phyloP scores from a whole-genome alignment of 2,329 filamentous ascomycete species.

The Xylariaceae sp. region DNA sequence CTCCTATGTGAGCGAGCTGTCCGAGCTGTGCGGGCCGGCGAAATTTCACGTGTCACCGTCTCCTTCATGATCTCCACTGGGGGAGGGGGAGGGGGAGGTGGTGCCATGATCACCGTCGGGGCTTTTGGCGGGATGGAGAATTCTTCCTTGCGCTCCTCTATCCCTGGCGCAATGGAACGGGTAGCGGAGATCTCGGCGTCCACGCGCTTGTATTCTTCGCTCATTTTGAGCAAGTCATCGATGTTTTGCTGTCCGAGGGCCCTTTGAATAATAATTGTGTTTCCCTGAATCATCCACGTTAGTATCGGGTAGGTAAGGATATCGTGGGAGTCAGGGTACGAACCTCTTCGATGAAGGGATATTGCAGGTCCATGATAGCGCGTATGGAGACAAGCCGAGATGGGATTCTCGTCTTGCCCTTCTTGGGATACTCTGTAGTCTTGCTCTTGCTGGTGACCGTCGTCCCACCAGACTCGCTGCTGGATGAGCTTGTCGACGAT shows the following conservation, averaged over 20 bases:
- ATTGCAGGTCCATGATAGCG: conserved; percentile 79
- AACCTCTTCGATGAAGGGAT: conserved; percentile 85
- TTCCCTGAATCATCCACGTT: conserved; percentile 55
- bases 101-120: conserved; percentile 28
- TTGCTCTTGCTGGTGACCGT: conserved; percentile 46
- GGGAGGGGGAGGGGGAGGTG: conserved; percentile 25
- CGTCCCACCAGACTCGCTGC: conserved; percentile 44
- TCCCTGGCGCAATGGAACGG: conserved; percentile 46
- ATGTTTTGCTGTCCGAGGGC: conserved; percentile 89
- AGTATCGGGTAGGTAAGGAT: conserved; percentile 22
- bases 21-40: conserved; percentile 45
- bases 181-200: conserved; percentile 45
- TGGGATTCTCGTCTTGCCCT: conserved; percentile 87
- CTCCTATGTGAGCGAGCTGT: conserved; percentile 18
- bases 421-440: conserved; percentile 63
- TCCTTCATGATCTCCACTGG: conserved; percentile 41
- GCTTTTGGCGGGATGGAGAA: conserved; percentile 34
- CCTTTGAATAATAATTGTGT: conserved; percentile 76
- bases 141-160: conserved; percentile 48
- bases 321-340: conserved; percentile 23
- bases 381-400: conserved; percentile 74
- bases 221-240: conserved; percentile 80
- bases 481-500: conserved; percentile 44
- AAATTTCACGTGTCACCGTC: conserved; percentile 48
- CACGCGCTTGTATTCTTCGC: conserved; percentile 68